Base-by-base conservation (phyloP, 75 land plant species). In the Isoetes taiwanensis region DNA sequence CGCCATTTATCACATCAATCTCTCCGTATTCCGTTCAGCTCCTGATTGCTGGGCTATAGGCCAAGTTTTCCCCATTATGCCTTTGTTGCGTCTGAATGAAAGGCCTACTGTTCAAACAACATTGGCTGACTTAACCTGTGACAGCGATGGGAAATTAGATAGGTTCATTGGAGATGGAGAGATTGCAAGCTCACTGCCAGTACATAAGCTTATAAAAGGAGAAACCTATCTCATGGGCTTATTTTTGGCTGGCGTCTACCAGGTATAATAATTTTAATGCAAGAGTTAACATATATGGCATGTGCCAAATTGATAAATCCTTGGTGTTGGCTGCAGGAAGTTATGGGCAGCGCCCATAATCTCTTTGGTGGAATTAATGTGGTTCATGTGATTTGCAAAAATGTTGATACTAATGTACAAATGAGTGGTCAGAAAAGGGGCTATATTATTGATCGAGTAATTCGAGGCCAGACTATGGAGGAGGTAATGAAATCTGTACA, bases 161-260 rank as follows among this genome's bases (percentile, higher is more conserved):
- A 42, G 59, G 8, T 73, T 73, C 41, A 71, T 73, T 2, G 76
- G 76, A 8, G 29, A 23, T 30, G 75, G 75, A 14, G 57, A 62
- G 30, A 30, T 46, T 28, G 59, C 76, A 42, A 61, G 38, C 43
- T 60, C 52, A 25, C 75, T 72, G 28, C 42, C 66, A 28, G 67
- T 73, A 28, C 76, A 73, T 27, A 58, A 70, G 28, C 52, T 73
- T 17, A 32, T 27, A 16, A 37, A 34, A 19, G 62, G 30, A 30
- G 67, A 70, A 27, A 53, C 67, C 0, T 73, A 73, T 40, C 63
- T 59, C 37, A 62, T 73, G 67, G 76, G 76, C 6, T 33, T 73
- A 30, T 72, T 72, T 28, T 66, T 72, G 8, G 73, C 65, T 27
- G 75, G 75, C 38, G 75, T 69, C 31, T 72, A 72, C 58, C 75